Evolutionary conservation across 163 green algal genomes (phyloP).

Genomic region (Botryococcus braunii): DNA sequence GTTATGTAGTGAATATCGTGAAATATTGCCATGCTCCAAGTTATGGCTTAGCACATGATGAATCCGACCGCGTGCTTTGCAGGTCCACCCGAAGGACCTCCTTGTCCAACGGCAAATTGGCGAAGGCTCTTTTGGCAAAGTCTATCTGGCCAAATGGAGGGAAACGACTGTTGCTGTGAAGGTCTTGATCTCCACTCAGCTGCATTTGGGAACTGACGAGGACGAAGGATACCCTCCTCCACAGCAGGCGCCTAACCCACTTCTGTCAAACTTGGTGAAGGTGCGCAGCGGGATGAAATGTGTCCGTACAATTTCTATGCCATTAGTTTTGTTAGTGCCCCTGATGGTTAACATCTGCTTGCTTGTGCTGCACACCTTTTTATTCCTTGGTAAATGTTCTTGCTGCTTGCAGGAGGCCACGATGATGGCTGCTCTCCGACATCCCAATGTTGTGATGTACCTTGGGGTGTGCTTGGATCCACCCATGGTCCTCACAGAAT

Average conservation of each 20-base stretch:
- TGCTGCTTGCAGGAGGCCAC: slow-evolving; percentile 30
- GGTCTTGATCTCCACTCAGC: slow-evolving; percentile 22
- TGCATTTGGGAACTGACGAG: no score
- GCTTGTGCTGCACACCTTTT: background rate
- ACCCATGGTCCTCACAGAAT: slow-evolving; percentile 41
- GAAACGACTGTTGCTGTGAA: slow-evolving; percentile 44
- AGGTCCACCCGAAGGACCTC: slow-evolving; percentile 43
- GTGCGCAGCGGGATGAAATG: no score
- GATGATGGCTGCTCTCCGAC: slow-evolving; percentile 38
- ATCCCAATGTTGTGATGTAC: slow-evolving; percentile 47
- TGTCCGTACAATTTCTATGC: background rate
- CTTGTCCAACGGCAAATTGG: slow-evolving; percentile 61
- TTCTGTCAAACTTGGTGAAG: slow-evolving; percentile 18
- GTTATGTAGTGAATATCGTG: no score
- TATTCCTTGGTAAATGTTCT: background rate
- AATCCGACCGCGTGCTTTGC: slow-evolving; percentile 2
- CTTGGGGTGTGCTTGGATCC: slow-evolving; percentile 35
- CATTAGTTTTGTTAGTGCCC: background rate
- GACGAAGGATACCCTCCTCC: no score
- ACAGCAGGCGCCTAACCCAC: background rate
- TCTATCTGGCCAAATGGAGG: slow-evolving; percentile 51
- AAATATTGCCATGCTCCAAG: no score
- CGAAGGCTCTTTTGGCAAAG: slow-evolving; percentile 69
- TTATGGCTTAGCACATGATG: no score
- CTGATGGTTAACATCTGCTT: slow-evolving; percentile 4